phyloP scores from a whole-genome alignment of 2,329 filamentous ascomycete species.

The Pseudogymnoascus sp. region DNA sequence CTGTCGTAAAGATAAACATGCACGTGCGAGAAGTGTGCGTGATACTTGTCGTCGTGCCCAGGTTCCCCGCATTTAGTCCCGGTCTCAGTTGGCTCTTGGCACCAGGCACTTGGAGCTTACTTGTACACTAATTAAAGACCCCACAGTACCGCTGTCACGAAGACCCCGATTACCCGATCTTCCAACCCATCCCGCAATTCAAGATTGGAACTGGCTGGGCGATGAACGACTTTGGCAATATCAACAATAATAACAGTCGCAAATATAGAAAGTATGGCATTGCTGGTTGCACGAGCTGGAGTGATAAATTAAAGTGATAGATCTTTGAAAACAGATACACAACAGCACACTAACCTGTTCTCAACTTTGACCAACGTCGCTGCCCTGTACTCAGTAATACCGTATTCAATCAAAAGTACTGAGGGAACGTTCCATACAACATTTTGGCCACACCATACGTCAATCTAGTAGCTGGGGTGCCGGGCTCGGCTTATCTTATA shows the following conservation, averaged over 20 bases:
- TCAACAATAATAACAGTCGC: background rate
- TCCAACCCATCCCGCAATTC: background rate
- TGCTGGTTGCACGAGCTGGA: no score
- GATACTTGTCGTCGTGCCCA: background rate
- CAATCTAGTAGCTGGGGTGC: background rate
- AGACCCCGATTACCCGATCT: background rate
- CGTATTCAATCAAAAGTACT: background rate
- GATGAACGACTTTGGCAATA: background rate
- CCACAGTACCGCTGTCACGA: background rate
- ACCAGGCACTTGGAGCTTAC: background rate
- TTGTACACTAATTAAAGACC: background rate
- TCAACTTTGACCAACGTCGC: background rate
- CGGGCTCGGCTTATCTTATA: background rate
- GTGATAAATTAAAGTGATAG: background rate
- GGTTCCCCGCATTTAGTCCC: background rate
- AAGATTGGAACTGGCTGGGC: background rate
- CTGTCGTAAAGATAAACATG: background rate
- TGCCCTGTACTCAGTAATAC: background rate
- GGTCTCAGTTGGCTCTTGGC: background rate
- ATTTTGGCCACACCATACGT: background rate
- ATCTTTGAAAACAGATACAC: background rate
- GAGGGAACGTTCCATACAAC: constrained; percentile 4
- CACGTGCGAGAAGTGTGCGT: constrained; percentile 4
- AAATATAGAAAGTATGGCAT: background rate
- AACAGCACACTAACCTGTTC: background rate